Percentiles rank a stretch among this genome's conserved stretches.
Evolutionary conservation across 1,284 basidiomycete species (phyloP).

Genomic region (Tilletia caries): DNA sequence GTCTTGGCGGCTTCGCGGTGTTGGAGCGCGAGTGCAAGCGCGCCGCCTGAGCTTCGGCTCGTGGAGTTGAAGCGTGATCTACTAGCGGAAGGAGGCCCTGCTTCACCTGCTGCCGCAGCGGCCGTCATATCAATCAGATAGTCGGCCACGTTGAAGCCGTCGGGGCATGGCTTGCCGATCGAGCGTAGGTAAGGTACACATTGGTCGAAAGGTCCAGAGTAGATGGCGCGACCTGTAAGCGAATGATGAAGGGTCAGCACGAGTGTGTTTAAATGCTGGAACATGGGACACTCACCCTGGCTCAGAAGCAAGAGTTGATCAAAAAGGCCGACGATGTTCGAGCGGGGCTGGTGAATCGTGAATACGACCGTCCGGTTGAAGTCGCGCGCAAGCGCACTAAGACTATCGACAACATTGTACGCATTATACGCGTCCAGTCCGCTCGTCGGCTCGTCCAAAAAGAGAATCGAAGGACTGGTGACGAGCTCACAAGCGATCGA

Average conservation of each 20-base stretch:
- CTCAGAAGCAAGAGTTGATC: conserved; percentile 85
- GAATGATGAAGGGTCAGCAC: not conserved
- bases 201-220: conserved; percentile 70
- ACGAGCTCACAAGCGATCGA: conserved; percentile 98
- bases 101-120: not conserved
- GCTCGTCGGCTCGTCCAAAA: conserved; percentile 93
- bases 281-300: conserved; percentile 52
- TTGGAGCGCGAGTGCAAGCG: conserved; percentile 2
- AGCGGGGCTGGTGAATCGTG: conserved; percentile 97
- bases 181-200: conserved; percentile 76
- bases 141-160: conserved; percentile 96
- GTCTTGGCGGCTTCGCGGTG: conserved; percentile 16
- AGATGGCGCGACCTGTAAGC: conserved; percentile 68
- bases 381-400: conserved; percentile 77
- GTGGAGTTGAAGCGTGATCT: conserved; percentile 5
- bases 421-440: conserved; percentile 88
- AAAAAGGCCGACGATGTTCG: conserved; percentile 92
- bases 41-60: not conserved
- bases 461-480: conserved; percentile 88
- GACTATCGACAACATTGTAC: conserved; percentile 83
- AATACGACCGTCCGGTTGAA: conserved; percentile 95
- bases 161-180: conserved; percentile 78
- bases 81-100: not conserved
- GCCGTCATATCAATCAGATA: conserved; percentile 43
- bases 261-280: too few relatives aligned